Evolutionary conservation across 2,329 filamentous ascomycete genomes (phyloP).

Genomic region (Botrytis fragariae): DNA sequence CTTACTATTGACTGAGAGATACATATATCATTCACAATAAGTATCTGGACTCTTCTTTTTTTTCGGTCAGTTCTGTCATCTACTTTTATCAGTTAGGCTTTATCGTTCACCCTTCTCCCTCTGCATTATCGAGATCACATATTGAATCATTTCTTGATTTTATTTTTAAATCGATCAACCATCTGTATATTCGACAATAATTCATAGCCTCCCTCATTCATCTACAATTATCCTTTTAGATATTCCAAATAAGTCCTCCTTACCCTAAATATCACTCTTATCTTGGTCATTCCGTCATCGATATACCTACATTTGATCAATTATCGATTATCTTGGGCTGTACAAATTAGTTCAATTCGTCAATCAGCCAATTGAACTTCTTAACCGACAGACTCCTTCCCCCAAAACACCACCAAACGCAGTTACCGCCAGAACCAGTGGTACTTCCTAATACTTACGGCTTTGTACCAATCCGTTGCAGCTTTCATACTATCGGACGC

Average conservation of each 20-base stretch:
- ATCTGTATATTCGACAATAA: background rate
- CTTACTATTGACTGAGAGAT: background rate
- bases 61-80: background rate
- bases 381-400: background rate
- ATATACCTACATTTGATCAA: background rate
- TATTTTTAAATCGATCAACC: background rate
- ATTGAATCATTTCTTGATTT: background rate
- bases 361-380: conserved; percentile 6
- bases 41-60: background rate
- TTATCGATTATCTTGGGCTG: background rate
- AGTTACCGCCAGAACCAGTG: background rate
- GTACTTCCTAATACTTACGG: background rate
- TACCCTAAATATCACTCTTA: background rate
- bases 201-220: too few relatives aligned
- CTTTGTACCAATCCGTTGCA: background rate
- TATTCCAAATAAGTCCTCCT: background rate
- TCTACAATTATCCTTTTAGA: background rate
- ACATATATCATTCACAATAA: conserved; percentile 2
- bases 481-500: too few relatives aligned
- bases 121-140: background rate
- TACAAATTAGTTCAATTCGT: background rate
- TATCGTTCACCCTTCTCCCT: background rate
- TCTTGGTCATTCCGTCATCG: background rate
- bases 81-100: background rate
- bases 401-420: background rate